Percentiles rank a stretch among this genome's conserved stretches.
phyloP scores from a whole-genome alignment of 441 rosid genomes.

The Hura crepitans region DNA sequence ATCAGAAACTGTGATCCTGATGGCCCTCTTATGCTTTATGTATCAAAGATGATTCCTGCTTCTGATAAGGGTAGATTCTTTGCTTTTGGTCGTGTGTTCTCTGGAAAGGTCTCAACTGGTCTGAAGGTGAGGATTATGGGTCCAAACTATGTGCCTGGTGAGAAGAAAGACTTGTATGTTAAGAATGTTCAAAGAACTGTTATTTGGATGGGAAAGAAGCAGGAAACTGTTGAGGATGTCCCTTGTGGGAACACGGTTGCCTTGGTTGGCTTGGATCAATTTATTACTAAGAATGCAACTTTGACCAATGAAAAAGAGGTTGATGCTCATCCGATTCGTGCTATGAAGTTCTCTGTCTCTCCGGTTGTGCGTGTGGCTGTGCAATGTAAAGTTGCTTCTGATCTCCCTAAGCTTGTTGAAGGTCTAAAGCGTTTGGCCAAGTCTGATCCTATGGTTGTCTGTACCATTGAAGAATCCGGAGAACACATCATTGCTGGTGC shows the following conservation, averaged over 20 bases:
- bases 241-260: conserved; percentile 67
- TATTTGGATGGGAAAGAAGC: conserved; percentile 67
- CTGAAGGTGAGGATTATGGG: conserved; percentile 62
- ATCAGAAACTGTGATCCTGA: conserved; percentile 55
- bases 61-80: conserved; percentile 56
- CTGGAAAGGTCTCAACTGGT: conserved; percentile 54
- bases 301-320: conserved; percentile 55
- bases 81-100: conserved; percentile 58
- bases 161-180: conserved; percentile 51
- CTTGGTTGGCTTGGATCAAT: conserved; percentile 56
- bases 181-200: conserved; percentile 64
- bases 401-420: conserved; percentile 53
- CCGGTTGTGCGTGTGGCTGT: conserved; percentile 54
- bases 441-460: conserved; percentile 56
- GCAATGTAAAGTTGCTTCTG: conserved; percentile 51
- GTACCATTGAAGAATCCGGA: conserved; percentile 47
- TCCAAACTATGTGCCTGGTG: conserved; percentile 56
- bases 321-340: conserved; percentile 55
- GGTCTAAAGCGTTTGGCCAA: conserved; percentile 49
- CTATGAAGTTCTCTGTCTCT: conserved; percentile 53
- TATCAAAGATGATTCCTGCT: conserved; percentile 63
- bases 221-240: conserved; percentile 62
- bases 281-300: conserved; percentile 55
- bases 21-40: conserved; percentile 63
- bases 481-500: conserved; percentile 56